Evolutionary conservation across 2,329 filamentous ascomycete genomes (phyloP).

Genomic region (Botrytis aclada): DNA sequence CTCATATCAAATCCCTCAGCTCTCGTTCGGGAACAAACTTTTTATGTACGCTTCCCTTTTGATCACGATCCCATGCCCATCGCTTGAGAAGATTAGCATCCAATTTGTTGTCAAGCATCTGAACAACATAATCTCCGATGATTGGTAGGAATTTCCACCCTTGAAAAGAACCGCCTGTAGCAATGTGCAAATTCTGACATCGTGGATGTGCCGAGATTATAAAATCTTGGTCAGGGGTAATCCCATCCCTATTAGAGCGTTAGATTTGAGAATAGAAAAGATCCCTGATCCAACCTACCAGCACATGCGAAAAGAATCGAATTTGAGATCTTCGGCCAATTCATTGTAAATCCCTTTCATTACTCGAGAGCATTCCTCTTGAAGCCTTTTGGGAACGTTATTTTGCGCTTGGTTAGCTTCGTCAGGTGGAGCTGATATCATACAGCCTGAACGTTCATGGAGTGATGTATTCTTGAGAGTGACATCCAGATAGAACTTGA

Average conservation of each 20-base stretch:
- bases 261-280: neutral
- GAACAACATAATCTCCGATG: constrained; percentile 57
- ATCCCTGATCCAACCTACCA: constrained; percentile 38
- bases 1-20: constrained; percentile 15
- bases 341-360: constrained; percentile 45
- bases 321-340: constrained; percentile 40
- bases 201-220: constrained; percentile 56
- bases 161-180: constrained; percentile 62
- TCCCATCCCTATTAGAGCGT: constrained; percentile 50
- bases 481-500: constrained; percentile 61
- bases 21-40: constrained; percentile 18
- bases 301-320: constrained; percentile 47
- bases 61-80: constrained; percentile 46
- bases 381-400: constrained; percentile 43
- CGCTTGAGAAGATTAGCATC: constrained; percentile 41
- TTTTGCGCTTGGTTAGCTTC: constrained; percentile 43
- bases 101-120: constrained; percentile 46
- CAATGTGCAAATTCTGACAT: constrained; percentile 54
- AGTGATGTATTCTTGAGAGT: constrained; percentile 54
- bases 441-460: constrained; percentile 47
- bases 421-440: constrained; percentile 51
- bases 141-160: constrained; percentile 64
- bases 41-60: constrained; percentile 11
- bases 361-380: constrained; percentile 43
- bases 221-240: constrained; percentile 61